These are phyloP conservation scores for Rhodocollybia butyracea DNA, from an alignment of 768 basidiomycete species.

Conservation along the genomic window DNA sequence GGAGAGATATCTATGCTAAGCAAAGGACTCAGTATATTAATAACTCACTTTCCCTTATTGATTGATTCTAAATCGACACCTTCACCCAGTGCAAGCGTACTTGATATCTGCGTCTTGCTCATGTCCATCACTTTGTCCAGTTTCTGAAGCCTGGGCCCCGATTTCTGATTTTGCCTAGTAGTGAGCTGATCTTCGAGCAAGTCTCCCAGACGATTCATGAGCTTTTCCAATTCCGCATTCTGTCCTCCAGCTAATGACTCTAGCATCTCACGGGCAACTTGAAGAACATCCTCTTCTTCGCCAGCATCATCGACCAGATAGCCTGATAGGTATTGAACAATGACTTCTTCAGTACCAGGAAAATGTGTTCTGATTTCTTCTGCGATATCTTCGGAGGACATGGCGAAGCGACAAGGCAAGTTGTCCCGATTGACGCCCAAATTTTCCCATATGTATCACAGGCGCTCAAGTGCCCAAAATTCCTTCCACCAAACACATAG, in stretches of 20 bases:
- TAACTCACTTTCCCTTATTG: slow-evolving; percentile 86
- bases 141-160: slow-evolving; percentile 68
- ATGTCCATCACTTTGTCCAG: slow-evolving; percentile 87
- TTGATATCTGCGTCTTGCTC: slow-evolving; percentile 78
- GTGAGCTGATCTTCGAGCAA: slow-evolving; percentile 64
- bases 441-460: not conserved
- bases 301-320: slow-evolving; percentile 87
- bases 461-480: too few relatives aligned
- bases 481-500: too few relatives aligned
- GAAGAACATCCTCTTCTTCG: slow-evolving; percentile 85
- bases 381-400: slow-evolving; percentile 76
- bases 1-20: too few relatives aligned
- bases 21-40: too few relatives aligned
- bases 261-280: slow-evolving; percentile 69
- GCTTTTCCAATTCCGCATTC: slow-evolving; percentile 54
- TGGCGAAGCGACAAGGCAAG: slow-evolving; percentile 18
- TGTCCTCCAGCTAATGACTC: slow-evolving; percentile 69
- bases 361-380: slow-evolving; percentile 70
- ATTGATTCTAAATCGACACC: slow-evolving; percentile 90
- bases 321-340: slow-evolving; percentile 85
- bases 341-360: slow-evolving; percentile 79
- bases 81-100: slow-evolving; percentile 73
- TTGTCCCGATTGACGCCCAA: not conserved
- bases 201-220: slow-evolving; percentile 64
- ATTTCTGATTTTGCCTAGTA: slow-evolving; percentile 51